These are phyloP conservation scores for Penstemon eatonii DNA, from an alignment of 257 asterid species.

Conservation along the genomic window DNA sequence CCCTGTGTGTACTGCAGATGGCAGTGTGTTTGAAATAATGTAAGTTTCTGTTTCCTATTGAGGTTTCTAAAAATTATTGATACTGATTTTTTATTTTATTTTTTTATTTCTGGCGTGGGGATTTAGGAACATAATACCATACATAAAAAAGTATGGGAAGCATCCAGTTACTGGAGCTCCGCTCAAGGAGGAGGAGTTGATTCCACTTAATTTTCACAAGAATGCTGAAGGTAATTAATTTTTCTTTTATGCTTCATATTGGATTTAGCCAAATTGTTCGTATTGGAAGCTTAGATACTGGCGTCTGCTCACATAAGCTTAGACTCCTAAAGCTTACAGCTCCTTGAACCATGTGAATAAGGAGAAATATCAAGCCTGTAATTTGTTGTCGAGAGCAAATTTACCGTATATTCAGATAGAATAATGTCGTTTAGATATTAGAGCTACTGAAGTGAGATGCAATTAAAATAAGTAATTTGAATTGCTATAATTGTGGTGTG, in stretches of 20 bases:
- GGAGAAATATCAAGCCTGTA: neutral
- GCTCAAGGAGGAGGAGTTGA: slow-evolving; percentile 69
- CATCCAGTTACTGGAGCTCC: slow-evolving; percentile 92
- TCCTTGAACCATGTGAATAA: slow-evolving; percentile 4
- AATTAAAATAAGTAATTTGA: neutral
- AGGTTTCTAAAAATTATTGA: slow-evolving; percentile 7
- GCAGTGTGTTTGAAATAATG: slow-evolving; percentile 83
- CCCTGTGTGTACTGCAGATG: slow-evolving; percentile 89
- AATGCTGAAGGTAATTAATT: slow-evolving; percentile 69
- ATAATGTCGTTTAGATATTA: neutral
- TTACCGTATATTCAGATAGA: neutral
- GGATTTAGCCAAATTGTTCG: neutral
- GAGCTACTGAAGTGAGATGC: neutral
- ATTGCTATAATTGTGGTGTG: neutral
- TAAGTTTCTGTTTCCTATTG: slow-evolving; percentile 34
- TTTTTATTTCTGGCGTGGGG: slow-evolving; percentile 13
- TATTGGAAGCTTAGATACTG: slow-evolving; percentile 12
- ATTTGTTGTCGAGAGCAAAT: slow-evolving; percentile 3
- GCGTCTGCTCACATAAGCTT: neutral
- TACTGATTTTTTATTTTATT: slow-evolving; percentile 19
- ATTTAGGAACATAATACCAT: slow-evolving; percentile 73
- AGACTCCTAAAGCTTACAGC: neutral
- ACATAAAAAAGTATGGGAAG: slow-evolving; percentile 82
- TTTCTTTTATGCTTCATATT: neutral
- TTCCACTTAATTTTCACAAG: slow-evolving; percentile 84